A percentile compares a stretch with the other conserved stretches of the same genome.
phyloP scores from a whole-genome alignment of 139 green algal genomes.

The Tetraselmis striata region DNA sequence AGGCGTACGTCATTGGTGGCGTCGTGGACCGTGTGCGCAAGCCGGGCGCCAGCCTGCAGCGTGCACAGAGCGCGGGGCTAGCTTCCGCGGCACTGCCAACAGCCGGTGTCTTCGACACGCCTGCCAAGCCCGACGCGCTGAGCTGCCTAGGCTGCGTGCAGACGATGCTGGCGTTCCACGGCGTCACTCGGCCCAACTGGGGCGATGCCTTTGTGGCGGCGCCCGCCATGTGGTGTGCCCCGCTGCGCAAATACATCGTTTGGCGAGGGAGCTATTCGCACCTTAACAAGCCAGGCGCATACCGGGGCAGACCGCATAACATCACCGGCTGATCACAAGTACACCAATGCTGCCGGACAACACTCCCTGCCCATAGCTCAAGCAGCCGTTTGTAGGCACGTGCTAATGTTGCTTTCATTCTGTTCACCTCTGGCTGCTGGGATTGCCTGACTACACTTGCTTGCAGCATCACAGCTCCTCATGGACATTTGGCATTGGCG shows the following conservation, averaged over 20 bases:
- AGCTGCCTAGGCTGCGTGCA: slow-evolving; percentile 5
- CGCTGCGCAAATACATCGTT: not conserved
- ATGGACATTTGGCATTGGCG: too few relatives aligned
- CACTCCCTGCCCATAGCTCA: too few relatives aligned
- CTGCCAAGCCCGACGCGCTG: not conserved
- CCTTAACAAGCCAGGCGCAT: not conserved
- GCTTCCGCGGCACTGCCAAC: not conserved
- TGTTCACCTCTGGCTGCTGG: too few relatives aligned
- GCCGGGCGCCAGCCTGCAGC: slow-evolving; percentile 2
- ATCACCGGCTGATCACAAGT: not conserved
- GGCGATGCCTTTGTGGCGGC: not conserved
- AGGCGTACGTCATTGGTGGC: slow-evolving; percentile 1
- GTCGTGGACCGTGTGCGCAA: not conserved
- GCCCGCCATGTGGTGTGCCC: slow-evolving; percentile 1
- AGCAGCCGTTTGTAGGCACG: too few relatives aligned
- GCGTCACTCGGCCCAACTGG: not conserved
- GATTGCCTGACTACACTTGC: too few relatives aligned
- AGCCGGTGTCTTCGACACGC: not conserved
- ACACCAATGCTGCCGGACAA: too few relatives aligned
- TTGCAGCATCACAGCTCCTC: too few relatives aligned
- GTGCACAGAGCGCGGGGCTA: not conserved
- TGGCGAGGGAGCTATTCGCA: not conserved
- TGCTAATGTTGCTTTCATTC: too few relatives aligned
- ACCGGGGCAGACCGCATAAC: not conserved
- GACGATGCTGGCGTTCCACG: not conserved